Conservation (phyloP, 108 stramenopile species). For the Bacterosira constricta region DNA sequence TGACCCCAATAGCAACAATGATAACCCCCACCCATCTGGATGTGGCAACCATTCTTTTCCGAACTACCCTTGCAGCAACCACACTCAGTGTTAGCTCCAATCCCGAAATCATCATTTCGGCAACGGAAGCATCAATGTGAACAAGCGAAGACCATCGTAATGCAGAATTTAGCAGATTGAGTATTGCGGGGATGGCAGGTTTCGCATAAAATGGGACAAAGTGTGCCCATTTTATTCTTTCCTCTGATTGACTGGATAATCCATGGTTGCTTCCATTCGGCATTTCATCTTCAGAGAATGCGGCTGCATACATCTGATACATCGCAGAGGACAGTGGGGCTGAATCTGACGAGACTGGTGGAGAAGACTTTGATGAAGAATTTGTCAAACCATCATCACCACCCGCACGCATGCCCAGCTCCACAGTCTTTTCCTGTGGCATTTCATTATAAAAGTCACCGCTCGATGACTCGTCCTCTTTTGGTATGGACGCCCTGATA, state of each 20-base stretch:
- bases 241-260: constrained; percentile 1
- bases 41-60: constrained; percentile 26
- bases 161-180: constrained; percentile 34
- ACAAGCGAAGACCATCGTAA: constrained; percentile 51
- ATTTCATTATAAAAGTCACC: no score
- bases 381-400: neutral
- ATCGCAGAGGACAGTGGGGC: neutral
- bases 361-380: neutral
- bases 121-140: constrained; percentile 47
- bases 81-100: constrained; percentile 48
- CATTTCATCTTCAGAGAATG: neutral
- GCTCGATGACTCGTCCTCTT: no score
- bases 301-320: neutral
- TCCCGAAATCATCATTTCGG: constrained; percentile 59
- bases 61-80: constrained; percentile 29
- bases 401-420: no score
- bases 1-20: constrained; percentile 33
- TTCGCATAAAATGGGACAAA: constrained; percentile 12
- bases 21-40: constrained; percentile 45
- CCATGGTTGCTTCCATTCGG: constrained; percentile 21
- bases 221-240: neutral
- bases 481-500: no score
- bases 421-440: no score
- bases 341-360: constrained; percentile 3
- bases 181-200: constrained; percentile 31